phyloP scores from a whole-genome alignment of 1,284 basidiomycete genomes.

The Trichosporon ovoides region DNA sequence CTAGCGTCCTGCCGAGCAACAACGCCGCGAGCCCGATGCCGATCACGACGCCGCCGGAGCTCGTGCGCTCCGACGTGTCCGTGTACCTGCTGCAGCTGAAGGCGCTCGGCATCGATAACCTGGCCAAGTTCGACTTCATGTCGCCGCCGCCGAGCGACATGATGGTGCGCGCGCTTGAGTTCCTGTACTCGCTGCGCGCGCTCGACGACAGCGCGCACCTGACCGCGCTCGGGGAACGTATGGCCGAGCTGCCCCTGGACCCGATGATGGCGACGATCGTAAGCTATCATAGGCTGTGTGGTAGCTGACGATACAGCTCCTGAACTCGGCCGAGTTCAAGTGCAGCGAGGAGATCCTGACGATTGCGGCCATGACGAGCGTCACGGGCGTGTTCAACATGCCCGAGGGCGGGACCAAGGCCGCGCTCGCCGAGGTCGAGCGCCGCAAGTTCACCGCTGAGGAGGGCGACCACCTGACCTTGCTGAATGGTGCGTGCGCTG shows the following conservation, averaged over 20 bases:
- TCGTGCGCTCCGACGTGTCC: conserved; percentile 80
- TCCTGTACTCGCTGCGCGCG: conserved; percentile 51
- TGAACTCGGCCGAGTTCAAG: conserved; percentile 71
- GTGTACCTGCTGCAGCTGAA: conserved; percentile 88
- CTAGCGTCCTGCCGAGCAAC: conserved; percentile 58
- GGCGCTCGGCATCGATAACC: conserved; percentile 85
- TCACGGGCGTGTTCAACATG: conserved; percentile 82
- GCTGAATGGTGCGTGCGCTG: conserved; percentile 63
- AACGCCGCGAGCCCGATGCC: conserved; percentile 48
- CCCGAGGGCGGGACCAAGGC: conserved; percentile 72
- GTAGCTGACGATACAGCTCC: conserved; percentile 56
- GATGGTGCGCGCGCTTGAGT: conserved; percentile 74
- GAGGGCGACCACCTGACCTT: conserved; percentile 94
- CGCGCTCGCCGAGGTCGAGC: conserved; percentile 78
- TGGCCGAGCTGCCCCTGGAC: conserved; percentile 57
- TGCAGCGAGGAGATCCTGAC: conserved; percentile 92
- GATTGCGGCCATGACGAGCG: conserved; percentile 89
- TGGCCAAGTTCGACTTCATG: conserved; percentile 82
- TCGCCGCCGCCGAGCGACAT: conserved; percentile 80
- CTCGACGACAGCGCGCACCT: conserved; percentile 53
- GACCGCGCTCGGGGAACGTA: conserved; percentile 53
- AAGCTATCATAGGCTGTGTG: conserved; percentile 25
- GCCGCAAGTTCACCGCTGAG: conserved; percentile 91
- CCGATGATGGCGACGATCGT: conserved; percentile 58
- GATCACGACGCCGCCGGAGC: conserved; percentile 73